Evolutionary conservation across 306 rosid species (phyloP).

Genomic region (Castanospermum australe): DNA sequence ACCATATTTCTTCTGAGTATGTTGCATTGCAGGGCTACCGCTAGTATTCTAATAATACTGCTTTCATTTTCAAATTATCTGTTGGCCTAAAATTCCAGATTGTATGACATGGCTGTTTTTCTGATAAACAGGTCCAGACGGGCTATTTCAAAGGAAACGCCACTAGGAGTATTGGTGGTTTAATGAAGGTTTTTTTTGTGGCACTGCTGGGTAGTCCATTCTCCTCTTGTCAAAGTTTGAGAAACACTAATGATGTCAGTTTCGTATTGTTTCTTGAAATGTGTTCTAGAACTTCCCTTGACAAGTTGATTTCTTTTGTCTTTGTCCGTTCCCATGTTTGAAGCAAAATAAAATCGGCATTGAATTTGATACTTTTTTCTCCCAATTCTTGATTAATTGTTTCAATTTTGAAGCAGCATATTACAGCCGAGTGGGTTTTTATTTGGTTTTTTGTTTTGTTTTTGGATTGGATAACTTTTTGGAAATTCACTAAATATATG

Average conservation of each 20-base stretch:
- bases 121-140: constrained; percentile 49
- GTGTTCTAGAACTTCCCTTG: constrained; percentile 26
- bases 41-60: neutral
- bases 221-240: neutral
- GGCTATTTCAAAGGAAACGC: constrained; percentile 45
- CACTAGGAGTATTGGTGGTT: constrained; percentile 39
- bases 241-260: constrained; percentile 9
- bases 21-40: neutral
- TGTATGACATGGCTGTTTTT: constrained; percentile 27
- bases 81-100: constrained; percentile 7
- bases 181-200: neutral
- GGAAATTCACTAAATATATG: neutral
- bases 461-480: too few species aligned
- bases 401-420: neutral
- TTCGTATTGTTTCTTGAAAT: constrained; percentile 18
- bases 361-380: neutral
- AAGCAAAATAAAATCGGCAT: constrained; percentile 28
- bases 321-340: constrained; percentile 6
- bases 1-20: neutral
- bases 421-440: neutral
- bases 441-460: too few species aligned
- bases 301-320: constrained; percentile 2
- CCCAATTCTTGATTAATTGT: neutral
- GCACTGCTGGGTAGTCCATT: neutral
- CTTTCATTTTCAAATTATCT: constrained; percentile 13